These are phyloP conservation scores for Penicillium expansum DNA, from an alignment of 2,329 filamentous ascomycete genomes.

Conservation along the genomic window DNA sequence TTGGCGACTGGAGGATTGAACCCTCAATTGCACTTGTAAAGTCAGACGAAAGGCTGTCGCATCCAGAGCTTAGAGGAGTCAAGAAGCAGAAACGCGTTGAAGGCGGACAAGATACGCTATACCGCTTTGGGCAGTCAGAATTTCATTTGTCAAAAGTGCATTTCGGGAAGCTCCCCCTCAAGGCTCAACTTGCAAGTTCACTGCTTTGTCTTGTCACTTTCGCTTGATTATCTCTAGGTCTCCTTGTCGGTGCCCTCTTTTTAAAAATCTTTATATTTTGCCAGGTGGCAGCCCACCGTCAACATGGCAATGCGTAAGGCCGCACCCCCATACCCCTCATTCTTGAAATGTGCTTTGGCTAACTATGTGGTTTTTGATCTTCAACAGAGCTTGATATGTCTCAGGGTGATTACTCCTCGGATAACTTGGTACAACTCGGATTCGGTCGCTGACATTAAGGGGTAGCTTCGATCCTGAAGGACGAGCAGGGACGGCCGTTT, in stretches of 20 bases:
- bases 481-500: constrained; percentile 95
- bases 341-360: constrained; percentile 26
- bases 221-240: constrained; percentile 6
- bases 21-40: constrained; percentile 6
- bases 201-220: constrained; percentile 6
- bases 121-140: constrained; percentile 37
- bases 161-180: constrained; percentile 34
- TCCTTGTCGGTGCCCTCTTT: constrained; percentile 5
- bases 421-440: constrained; percentile 21
- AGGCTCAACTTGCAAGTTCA: constrained; percentile 15
- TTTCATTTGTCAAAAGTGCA: constrained; percentile 39
- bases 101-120: constrained; percentile 31
- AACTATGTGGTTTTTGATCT: constrained; percentile 20
- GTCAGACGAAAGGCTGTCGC: not conserved
- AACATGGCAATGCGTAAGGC: constrained; percentile 50
- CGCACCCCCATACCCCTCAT: constrained; percentile 37
- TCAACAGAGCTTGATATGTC: constrained; percentile 48
- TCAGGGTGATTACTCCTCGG: constrained; percentile 37
- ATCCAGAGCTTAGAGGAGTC: constrained; percentile 1
- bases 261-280: constrained; percentile 20
- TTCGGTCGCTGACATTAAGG: constrained; percentile 20
- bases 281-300: constrained; percentile 37
- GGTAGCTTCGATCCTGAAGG: constrained; percentile 77
- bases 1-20: constrained; percentile 22
- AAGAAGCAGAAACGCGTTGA: constrained; percentile 25